These are phyloP conservation scores for Syncephalastrum contaminatum DNA, from an alignment of 371 early-diverging fungal species.

Conservation along the genomic window DNA sequence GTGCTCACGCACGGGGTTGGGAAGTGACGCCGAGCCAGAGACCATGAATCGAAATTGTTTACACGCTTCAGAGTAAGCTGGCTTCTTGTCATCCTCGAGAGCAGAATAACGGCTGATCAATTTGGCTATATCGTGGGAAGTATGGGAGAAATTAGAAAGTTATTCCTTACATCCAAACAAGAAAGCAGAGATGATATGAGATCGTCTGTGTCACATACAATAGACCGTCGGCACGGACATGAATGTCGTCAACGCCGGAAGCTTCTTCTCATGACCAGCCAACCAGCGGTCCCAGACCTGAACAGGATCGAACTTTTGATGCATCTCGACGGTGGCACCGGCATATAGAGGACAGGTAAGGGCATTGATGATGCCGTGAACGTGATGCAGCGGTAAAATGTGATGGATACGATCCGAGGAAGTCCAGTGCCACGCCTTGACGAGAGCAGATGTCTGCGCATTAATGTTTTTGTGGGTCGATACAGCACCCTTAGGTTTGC, in stretches of 20 bases:
- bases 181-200: neutral
- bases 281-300: slow-evolving; percentile 64
- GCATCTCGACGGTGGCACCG: slow-evolving; percentile 80
- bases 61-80: slow-evolving; percentile 46
- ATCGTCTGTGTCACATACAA: slow-evolving; percentile 24
- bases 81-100: slow-evolving; percentile 26
- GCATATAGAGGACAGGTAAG: slow-evolving; percentile 59
- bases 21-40: slow-evolving; percentile 79
- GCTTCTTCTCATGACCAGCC: slow-evolving; percentile 22
- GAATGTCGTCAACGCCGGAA: slow-evolving; percentile 54
- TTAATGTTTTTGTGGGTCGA: slow-evolving; percentile 65
- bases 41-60: slow-evolving; percentile 76
- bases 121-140: slow-evolving; percentile 40
- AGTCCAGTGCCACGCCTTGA: slow-evolving; percentile 76
- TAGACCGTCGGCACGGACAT: slow-evolving; percentile 93
- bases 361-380: slow-evolving; percentile 74
- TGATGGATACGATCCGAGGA: slow-evolving; percentile 70
- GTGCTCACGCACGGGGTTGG: slow-evolving; percentile 55
- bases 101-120: slow-evolving; percentile 49
- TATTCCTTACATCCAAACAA: neutral
- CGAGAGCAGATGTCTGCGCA: slow-evolving; percentile 63
- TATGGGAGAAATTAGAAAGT: neutral
- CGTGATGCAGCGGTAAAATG: slow-evolving; percentile 82
- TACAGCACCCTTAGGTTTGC: slow-evolving; percentile 82
- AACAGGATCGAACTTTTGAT: slow-evolving; percentile 61